These are phyloP conservation scores for Castanea mollissima DNA, from an alignment of 306 rosid species.

Conservation along the genomic window DNA sequence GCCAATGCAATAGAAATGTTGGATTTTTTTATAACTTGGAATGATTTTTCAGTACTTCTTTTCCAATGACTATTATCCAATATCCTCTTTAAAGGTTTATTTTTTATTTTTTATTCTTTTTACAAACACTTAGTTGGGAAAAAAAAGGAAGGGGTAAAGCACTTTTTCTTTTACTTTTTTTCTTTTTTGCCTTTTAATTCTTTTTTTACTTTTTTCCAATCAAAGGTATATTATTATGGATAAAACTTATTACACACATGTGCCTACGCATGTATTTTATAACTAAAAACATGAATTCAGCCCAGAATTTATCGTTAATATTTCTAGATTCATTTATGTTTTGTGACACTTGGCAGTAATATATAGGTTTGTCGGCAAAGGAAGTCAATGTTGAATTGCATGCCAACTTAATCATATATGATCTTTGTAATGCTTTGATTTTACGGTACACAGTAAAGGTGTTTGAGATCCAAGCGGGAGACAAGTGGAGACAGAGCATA, in stretches of 20 bases:
- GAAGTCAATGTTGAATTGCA: conserved; percentile 26
- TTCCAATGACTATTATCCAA: background rate
- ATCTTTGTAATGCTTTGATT: conserved; percentile 28
- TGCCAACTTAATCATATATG: background rate
- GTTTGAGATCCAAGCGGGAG: conserved; percentile 41
- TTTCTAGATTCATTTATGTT: background rate
- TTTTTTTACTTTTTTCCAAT: too few relatives aligned
- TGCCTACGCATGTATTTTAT: too few relatives aligned
- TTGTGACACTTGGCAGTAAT: conserved; percentile 20
- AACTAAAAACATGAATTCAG: too few relatives aligned
- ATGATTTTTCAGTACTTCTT: background rate
- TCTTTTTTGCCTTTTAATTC: too few relatives aligned
- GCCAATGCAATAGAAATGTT: too few relatives aligned
- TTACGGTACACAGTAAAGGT: conserved; percentile 28
- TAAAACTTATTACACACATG: too few relatives aligned
- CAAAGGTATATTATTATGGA: too few relatives aligned
- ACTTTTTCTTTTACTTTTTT: too few relatives aligned
- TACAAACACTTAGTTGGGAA: background rate
- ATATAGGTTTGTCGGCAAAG: conserved; percentile 37
- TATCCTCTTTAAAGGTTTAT: background rate
- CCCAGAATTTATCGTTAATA: too few relatives aligned
- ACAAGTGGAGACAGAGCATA: conserved; percentile 61
- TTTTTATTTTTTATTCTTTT: background rate
- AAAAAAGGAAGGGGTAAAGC: background rate
- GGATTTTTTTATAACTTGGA: background rate